These are phyloP conservation scores for Cephaloascus fragrans DNA, from an alignment of 805 yeast genomes.

Conservation along the genomic window DNA sequence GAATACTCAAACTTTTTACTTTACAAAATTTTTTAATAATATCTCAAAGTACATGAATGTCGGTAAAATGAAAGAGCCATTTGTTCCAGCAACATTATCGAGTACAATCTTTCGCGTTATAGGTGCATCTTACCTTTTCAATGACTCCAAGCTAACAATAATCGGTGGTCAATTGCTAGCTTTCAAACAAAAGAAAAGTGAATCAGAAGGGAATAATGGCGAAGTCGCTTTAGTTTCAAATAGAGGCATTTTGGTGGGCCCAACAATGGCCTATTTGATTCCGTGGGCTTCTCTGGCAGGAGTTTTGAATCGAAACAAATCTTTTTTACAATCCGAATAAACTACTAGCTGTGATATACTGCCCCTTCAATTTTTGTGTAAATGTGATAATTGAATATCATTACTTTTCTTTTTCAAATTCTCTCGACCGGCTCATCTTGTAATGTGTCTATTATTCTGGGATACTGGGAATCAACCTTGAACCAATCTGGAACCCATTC, in stretches of 20 bases:
- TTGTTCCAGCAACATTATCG: not conserved
- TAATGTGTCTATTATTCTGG: conserved; percentile 12
- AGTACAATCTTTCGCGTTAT: not conserved
- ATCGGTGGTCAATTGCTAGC: not conserved
- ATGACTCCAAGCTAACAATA: not conserved
- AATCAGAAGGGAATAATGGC: too few relatives aligned
- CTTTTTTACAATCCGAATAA: too few relatives aligned
- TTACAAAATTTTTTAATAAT: not conserved
- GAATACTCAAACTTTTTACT: not conserved
- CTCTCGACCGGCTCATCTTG: conserved; percentile 20
- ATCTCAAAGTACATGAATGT: not conserved
- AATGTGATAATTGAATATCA: too few relatives aligned
- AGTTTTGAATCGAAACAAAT: too few relatives aligned
- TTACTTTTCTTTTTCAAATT: too few relatives aligned
- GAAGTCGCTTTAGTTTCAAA: too few relatives aligned
- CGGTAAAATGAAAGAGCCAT: not conserved
- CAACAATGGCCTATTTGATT: too few relatives aligned
- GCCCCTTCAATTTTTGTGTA: too few relatives aligned
- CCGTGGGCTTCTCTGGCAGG: too few relatives aligned
- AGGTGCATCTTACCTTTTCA: not conserved
- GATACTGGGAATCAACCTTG: conserved; percentile 11
- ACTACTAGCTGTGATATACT: too few relatives aligned
- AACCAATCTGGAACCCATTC: conserved; percentile 36
- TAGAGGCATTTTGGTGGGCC: too few relatives aligned
- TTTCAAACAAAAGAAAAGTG: not conserved